phyloP scores from a whole-genome alignment of 2,329 filamentous ascomycete genomes.

The Alternaria gaisen region DNA sequence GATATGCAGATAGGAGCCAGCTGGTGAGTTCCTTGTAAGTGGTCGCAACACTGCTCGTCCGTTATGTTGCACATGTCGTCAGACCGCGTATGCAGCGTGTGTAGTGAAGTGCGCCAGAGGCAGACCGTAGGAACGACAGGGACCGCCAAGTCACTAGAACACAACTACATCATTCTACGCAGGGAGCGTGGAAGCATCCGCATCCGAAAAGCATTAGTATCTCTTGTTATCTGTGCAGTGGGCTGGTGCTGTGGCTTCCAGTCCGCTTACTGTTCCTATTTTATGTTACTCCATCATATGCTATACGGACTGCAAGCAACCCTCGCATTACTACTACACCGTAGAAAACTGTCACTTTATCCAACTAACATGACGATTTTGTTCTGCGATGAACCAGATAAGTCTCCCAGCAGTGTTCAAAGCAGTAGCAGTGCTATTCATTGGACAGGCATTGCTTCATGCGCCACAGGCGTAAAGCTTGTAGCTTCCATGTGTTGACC shows the following conservation, averaged over 20 bases:
- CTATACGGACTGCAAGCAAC: not conserved
- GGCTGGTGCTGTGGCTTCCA: not conserved
- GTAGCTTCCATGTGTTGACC: not conserved
- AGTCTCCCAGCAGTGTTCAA: not conserved
- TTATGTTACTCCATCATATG: not conserved
- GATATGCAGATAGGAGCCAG: not conserved
- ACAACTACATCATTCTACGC: not conserved
- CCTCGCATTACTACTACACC: slow-evolving; percentile 1
- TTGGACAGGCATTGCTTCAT: not conserved
- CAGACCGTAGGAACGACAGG: slow-evolving; percentile 5
- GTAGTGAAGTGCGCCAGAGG: not conserved
- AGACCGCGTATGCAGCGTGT: slow-evolving; percentile 8
- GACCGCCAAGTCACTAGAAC: slow-evolving; percentile 13
- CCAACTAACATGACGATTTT: not conserved
- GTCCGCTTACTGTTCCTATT: not conserved
- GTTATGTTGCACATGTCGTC: slow-evolving; percentile 10
- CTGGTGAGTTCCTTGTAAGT: not conserved
- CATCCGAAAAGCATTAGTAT: not conserved
- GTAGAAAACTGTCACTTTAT: not conserved
- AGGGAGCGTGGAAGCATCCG: not conserved
- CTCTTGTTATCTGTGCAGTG: not conserved
- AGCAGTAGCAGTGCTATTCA: not conserved
- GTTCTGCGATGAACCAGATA: not conserved
- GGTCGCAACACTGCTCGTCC: not conserved
- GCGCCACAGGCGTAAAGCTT: not conserved